Evolutionary conservation across 2,329 filamentous ascomycete species (phyloP), one percentile per base, ranked within the genome.

Genomic region (Sporothrix pseudoabietina): DNA sequence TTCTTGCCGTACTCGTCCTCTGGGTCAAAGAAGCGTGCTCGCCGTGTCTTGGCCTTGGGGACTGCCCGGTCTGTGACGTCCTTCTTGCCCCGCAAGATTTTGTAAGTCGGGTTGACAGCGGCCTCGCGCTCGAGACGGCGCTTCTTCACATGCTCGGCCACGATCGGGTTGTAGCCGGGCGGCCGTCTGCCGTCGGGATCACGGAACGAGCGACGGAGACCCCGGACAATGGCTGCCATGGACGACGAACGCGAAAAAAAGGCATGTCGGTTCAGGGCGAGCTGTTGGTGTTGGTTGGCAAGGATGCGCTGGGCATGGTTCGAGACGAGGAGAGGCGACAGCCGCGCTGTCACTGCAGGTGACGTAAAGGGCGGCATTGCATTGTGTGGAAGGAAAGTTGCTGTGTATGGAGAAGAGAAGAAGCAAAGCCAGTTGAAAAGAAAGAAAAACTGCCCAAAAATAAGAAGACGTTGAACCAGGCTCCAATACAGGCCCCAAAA

Each of bases 11-110:
- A 88, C 0, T 78, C 75, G 22, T 79, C 82, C 1, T 83, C 80
- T 0, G 85, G 83, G 74, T 89, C 84, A 68, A 85, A 80, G 77
- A 90, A 89, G 5, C 87, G 83, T 47, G 85, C 84, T 65, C 82
- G 81, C 59, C 87, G 83, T 6, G 87, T 83, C 77, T 84, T 82
- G 3, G 82, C 81, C 66, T 82, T 77, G n/a, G 79, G 79, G 30
- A 80, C 79, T 14, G 78, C 79, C 74, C 81, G 82, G 73, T 84
- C 81, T 35, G 83, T 84, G 49, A 89, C 80, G 77, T 87, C 86
- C 77, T 87, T 88, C 76, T 85, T 87, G 32, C 87, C 83, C 76
- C 84, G 87, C 55, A 77, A 78, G 68, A 85, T 81, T 63, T 80
- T 81, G 78, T 79, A 84, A 2, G 72, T 73, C 49, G 79, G 78